Conservation (phyloP, 805 yeast genomes). For the Candida andamanensis region DNA sequence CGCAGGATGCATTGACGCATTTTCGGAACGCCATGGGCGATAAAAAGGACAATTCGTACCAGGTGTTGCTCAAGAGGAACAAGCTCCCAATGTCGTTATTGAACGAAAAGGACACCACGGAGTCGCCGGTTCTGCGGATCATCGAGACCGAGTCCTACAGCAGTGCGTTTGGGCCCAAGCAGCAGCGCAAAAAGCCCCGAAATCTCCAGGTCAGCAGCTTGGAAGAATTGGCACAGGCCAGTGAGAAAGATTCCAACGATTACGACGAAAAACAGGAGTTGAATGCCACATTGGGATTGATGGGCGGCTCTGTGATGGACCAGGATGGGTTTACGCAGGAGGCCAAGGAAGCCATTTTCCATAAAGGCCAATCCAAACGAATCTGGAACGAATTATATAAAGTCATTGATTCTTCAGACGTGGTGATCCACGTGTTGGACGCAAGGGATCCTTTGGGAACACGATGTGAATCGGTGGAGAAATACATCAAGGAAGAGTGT, state of each 20-base stretch:
- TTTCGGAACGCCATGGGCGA: conserved; percentile 93
- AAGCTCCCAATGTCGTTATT: conserved; percentile 92
- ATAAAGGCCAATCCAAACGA: conserved; percentile 96
- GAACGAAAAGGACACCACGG: conserved; percentile 77
- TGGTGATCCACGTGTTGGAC: conserved; percentile 91
- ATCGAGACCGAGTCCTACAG: conserved; percentile 83
- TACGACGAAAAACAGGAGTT: conserved; percentile 75
- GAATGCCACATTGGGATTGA: conserved; percentile 69
- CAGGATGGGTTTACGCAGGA: conserved; percentile 83
- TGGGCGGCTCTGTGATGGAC: conserved; percentile 57
- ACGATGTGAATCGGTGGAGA: conserved; percentile 88
- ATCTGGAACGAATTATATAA: conserved; percentile 97
- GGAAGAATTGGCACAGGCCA: conserved; percentile 64
- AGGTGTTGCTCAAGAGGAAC: conserved; percentile 81
- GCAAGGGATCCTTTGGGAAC: conserved; percentile 98
- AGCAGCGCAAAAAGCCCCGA: conserved; percentile 89
- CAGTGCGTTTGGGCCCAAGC: conserved; percentile 88
- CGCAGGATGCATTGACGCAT: conserved; percentile 92
- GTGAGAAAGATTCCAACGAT: conserved; percentile 51
- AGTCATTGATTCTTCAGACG: conserved; percentile 96
- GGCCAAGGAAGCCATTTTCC: conserved; percentile 92
- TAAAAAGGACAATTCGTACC: conserved; percentile 74
- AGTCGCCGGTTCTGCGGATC: conserved; percentile 73
- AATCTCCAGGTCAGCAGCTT: conserved; percentile 65
- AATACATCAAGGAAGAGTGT: conserved; percentile 87